phyloP scores from a whole-genome alignment of 2,329 filamentous ascomycete species.

The Aureobasidium musti region DNA sequence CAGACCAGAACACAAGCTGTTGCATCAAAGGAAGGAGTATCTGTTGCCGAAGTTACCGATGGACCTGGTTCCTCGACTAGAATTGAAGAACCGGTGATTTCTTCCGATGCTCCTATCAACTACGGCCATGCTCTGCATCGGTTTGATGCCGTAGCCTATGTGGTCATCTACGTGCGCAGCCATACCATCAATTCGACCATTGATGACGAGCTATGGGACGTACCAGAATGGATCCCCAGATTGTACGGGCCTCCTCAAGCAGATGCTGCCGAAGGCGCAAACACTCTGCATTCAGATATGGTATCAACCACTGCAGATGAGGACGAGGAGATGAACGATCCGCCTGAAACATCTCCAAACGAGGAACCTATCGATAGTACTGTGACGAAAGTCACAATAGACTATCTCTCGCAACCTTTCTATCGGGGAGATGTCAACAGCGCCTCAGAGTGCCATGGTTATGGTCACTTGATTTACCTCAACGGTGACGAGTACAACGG shows the following conservation, averaged over 20 bases:
- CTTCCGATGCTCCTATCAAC: not conserved
- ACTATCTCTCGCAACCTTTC: conserved; percentile 58
- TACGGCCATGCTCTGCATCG: conserved; percentile 35
- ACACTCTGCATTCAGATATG: not conserved
- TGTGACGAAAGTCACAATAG: conserved; percentile 48
- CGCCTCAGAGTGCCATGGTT: conserved; percentile 55
- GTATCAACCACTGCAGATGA: conserved; percentile 28
- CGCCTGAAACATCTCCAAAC: not conserved
- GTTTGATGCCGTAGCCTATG: conserved; percentile 53
- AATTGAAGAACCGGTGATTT: conserved; percentile 19
- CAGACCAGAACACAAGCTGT: conserved; percentile 58
- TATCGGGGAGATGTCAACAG: conserved; percentile 56
- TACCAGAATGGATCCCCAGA: conserved; percentile 44
- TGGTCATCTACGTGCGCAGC: conserved; percentile 59
- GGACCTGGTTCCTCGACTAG: not conserved
- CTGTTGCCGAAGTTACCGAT: not conserved
- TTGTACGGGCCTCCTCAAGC: conserved; percentile 33
- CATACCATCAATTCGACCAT: conserved; percentile 42
- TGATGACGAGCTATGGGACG: conserved; percentile 45
- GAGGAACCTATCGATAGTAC: not conserved
- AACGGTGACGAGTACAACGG: conserved; percentile 60
- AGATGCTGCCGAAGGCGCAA: not conserved
- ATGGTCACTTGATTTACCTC: conserved; percentile 56
- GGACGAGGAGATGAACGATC: conserved; percentile 40
- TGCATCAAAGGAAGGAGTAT: conserved; percentile 18